Base-by-base conservation (phyloP, 805 yeast species). In the Candida michaelii region DNA sequence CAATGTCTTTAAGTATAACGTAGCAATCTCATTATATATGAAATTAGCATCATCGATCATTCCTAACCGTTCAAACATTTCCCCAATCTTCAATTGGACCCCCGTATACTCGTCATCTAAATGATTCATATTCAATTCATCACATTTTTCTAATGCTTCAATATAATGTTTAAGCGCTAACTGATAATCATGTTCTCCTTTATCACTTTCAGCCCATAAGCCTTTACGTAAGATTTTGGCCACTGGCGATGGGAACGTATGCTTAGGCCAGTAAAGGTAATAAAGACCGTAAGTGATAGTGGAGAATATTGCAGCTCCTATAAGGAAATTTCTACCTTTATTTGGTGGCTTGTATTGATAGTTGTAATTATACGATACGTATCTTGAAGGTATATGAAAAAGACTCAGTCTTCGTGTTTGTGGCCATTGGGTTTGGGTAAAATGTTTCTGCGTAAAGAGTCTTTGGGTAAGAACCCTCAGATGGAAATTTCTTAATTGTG, bases 71-170 rank as follows among this genome's bases (percentile, higher is more conserved):
- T 88, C 96, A 57, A 80, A 86, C 89, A 89, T 84, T 55, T 89
- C 96, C 9, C 85, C 95, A 27, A 88, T 69, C 55, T 90, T 88
- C 59, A 91, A 70, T 55, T 90, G 95, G 40, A 91, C 79, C 0
- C 97, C 97, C 0, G 97, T 90, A 60, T 86, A 90, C 55, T 86
- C 91, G 55, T 88, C 93, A 43, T 80, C 71, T 24, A 85, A 52
- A 9, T 74, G 75, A 47, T 79, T 76, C 65, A 88, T 59, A 0
- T 71, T 73, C 35, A 79, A 63, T 19, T 72, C 66, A 27, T 80
- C 74, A 30, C 89, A 83, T 47, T 77, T 74, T 21, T 79, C 71
- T 19, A 89, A 64, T 0, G 96, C 96, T 49, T 83, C 83, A 33
- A 87, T 73, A 62, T 90, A 91, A 52, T 75, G 71, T 44, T 76